Percentiles rank a stretch among this genome's conserved stretches.
Evolutionary conservation across 257 asterid species (phyloP).

Genomic region (Craterostigma plantagineum): DNA sequence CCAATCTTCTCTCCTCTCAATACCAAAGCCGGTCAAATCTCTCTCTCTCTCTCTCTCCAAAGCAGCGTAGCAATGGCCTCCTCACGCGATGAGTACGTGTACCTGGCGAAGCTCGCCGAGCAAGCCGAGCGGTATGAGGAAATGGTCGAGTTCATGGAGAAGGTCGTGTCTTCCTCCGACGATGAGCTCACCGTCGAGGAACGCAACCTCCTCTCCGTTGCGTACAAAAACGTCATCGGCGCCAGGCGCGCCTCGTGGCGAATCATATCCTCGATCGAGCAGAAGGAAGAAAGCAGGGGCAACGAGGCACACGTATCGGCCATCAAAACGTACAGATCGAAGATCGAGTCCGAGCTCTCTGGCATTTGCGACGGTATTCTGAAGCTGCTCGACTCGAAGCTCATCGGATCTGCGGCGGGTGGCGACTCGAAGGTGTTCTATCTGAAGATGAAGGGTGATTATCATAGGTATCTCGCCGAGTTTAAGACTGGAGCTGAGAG

Average conservation of each 20-base stretch:
- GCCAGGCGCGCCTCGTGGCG: conserved; percentile 4
- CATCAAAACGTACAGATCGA: conserved; percentile 3
- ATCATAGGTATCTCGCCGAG: conserved; percentile 4
- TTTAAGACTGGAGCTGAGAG: conserved; percentile 3
- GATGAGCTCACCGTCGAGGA: conserved; percentile 4
- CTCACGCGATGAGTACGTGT: conserved; percentile 4
- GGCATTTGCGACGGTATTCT: conserved; percentile 2
- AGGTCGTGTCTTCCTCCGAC: conserved; percentile 1
- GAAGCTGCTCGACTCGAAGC: conserved; percentile 1
- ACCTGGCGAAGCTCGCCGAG: conserved; percentile 5
- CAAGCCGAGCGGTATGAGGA: conserved; percentile 3
- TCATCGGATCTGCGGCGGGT: conserved; percentile 2
- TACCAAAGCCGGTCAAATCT: too few species aligned
- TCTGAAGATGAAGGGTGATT: conserved; percentile 5
- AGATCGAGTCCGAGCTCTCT: conserved; percentile 2
- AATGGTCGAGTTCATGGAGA: conserved; percentile 5
- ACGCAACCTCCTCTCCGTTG: conserved; percentile 2
- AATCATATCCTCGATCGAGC: conserved; percentile 3
- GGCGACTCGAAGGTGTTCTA: conserved; percentile 4
- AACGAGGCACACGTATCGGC: background rate
- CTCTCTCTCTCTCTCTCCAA: too few species aligned
- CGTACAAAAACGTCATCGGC: conserved; percentile 3
- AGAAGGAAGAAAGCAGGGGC: conserved; percentile 2
- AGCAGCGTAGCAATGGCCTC: background rate
- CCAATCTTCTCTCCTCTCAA: too few species aligned